Base-by-base conservation (phyloP, 1,284 basidiomycete genomes). In the Pseudozyma tsukubaensis region DNA sequence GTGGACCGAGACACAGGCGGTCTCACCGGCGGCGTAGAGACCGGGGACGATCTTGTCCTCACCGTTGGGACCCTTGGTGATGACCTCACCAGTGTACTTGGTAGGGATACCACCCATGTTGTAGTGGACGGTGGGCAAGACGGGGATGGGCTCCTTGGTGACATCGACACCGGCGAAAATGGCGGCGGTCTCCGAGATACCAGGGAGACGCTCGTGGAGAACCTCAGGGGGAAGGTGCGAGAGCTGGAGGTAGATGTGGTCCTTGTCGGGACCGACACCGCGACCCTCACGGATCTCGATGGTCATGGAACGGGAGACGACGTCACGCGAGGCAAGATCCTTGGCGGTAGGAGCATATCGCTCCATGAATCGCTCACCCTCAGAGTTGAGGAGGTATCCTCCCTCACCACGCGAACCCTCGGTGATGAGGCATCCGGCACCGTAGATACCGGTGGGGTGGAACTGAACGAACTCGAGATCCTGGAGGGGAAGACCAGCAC, bases 301-400 rank as follows among this genome's bases (percentile, higher is more conserved):
- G 55, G 97, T 99, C 96, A 99, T 99, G 65, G 93, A 96, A 81
- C 97, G 94, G 62, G 97, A 99, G 52, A 99, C 97, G 85, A 99
- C 97, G 85, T 99, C 97, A 86, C 97, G 94, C 59, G 97, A 99
- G 45, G 97, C 97, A 76, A 99, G 90, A 88, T 99, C 97, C 89
- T 99, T 99, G 76, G 97, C 97, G 54, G 96, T 98, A 18, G 97
- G 97, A 1, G 97, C 97, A 86, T 98, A 83, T 86, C 96, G 93
- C 87, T 99, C 96, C 97, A 99, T 99, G 89, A 99, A 99, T 73
- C 97, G 93, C 87, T 99, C 97, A 86, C 97, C 97, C 88, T 98
- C 92, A 11, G 94, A 94, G 88, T 99, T 99, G 85, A 99, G 88
- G 77, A 99, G 89, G 87, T 99, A 99, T 79, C 97, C 97, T 88